phyloP scores from a whole-genome alignment of 495 filamentous ascomycete species.

The Xylaria sp. region DNA sequence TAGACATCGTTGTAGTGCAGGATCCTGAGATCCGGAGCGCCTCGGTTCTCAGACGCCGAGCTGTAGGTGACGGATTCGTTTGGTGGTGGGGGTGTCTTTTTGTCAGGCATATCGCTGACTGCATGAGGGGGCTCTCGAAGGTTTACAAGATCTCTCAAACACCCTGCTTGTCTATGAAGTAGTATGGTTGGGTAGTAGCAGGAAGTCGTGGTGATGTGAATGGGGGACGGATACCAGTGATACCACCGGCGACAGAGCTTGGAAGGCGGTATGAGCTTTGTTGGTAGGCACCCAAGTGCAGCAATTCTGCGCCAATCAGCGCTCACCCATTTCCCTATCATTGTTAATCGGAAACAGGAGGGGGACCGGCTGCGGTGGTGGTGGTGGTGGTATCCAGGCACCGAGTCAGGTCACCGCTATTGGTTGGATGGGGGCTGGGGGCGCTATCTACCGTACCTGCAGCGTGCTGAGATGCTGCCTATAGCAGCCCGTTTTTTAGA shows the following conservation, averaged over 20 bases:
- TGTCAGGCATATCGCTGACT: slow-evolving; percentile 21
- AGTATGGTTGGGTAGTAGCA: background rate
- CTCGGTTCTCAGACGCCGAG: slow-evolving; percentile 51
- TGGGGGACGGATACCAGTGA: too few relatives aligned
- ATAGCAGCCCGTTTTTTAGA: background rate
- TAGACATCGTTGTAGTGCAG: slow-evolving; percentile 94
- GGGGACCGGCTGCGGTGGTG: slow-evolving; percentile 1
- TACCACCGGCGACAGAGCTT: background rate
- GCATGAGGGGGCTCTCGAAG: background rate
- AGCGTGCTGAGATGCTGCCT: background rate
- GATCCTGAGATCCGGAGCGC: slow-evolving; percentile 74
- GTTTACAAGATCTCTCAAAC: slow-evolving; percentile 4
- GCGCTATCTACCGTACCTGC: background rate
- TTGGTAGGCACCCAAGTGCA: background rate
- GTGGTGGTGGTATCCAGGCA: slow-evolving; percentile 5
- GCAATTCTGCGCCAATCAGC: slow-evolving; percentile 7
- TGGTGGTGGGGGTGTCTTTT: slow-evolving; percentile 33
- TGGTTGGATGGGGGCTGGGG: background rate
- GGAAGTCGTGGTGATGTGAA: background rate
- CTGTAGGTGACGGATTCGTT: slow-evolving; percentile 55
- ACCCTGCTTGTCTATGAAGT: background rate
- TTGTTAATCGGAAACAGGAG: slow-evolving; percentile 10
- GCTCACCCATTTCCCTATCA: background rate
- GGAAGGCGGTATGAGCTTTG: background rate
- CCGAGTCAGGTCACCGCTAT: background rate